Evolutionary conservation across 2,329 filamentous ascomycete genomes (phyloP), one percentile per base, ranked within the genome.

Genomic region (Colletotrichum cuscutae): DNA sequence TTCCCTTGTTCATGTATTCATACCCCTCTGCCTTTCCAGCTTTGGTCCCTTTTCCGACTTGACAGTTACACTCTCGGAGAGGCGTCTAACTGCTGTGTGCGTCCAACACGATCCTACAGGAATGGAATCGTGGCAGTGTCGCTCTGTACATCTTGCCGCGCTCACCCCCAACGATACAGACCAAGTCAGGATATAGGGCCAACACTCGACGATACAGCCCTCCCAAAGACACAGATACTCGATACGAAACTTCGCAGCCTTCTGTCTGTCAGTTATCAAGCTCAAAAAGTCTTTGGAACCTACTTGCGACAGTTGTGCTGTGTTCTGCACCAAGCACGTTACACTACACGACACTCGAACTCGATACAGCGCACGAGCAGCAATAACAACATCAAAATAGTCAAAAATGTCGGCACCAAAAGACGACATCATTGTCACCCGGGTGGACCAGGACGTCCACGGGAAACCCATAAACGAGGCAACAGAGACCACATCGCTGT

Each of bases 401-500:
- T 28, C 49, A 72, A 52, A 46, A 22, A 72, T 72, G 70, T 65
- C 70, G 26, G 60, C 66, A 13, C 66, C 70, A 3, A 72, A 72
- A 19, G 66, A 72, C 54, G 70, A 72, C 60, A 61, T 72, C 22
- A 35, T 72, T n/a, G 70, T 72, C 56, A 72, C 70, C 49, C 54
- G 66, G 54, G 66, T 70, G n/a, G 70, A 72, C 56, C 66, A 67
- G 12, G 60, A 65, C 26, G 46, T 52, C 28, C 70, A 61, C 35
- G 37, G 54, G 1, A 72, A 72, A 22, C 67, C 68, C n/a, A 54
- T 58, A 24, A 53, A 68, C 19, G 71, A 73, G 13, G 71, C 68
- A 53, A 79, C 79, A 60, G 85, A 87, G 75, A 80, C 80, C 42
- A 82, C 82, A 32, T 79, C 79, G 62, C 77, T 89, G 66, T 78